Evolutionary conservation across 306 rosid genomes (phyloP), one percentile per base, ranked within the genome.

Genomic region (Quercus robur): DNA sequence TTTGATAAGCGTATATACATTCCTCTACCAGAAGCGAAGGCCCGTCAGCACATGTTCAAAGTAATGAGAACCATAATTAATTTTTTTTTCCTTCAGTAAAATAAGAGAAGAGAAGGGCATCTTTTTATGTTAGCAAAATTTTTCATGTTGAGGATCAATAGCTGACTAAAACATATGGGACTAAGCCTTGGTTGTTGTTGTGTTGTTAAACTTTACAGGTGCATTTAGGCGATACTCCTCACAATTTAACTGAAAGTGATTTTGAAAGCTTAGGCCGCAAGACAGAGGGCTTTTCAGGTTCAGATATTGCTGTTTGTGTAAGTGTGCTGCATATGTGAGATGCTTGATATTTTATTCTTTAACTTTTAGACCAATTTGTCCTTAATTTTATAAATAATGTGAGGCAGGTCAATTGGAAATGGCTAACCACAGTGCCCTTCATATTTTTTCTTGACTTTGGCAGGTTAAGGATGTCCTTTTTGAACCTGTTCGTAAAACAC

Each of bases 381-480:
- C 41, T 56, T 12, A 59, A 13, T 46, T 58, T 41, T 64, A 64
- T 30, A 46, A 33, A 67, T 67, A 21, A 18, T 67, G 46, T n/a
- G 4, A 33, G 49, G 20, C 1, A n/a, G 73, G 44, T 23, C 54
- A 62, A 23, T 35, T n/a, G 18, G 13, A 77, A 69, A 38, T 77
- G 74, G 75, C 14, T 64, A 11, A 18, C 56, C 14, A 12, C 31
- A 31, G 74, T 7, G 35, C 35, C 77, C 19, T 76, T 38, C 31
- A 64, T 74, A 63, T 63, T 15, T 61, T 41, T 35, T 20, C 17
- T 66, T 30, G 7, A 21, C 35, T 57, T 64, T 74, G 54, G 58
- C 89, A 96, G 99, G 99, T 96, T 75, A 96, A 96, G 85, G 99
- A 96, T 87, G 99, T 96, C 78, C 92, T 96, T 26, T 96, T 96